phyloP scores from a whole-genome alignment of 805 yeast species.

The Candida patagonica region DNA sequence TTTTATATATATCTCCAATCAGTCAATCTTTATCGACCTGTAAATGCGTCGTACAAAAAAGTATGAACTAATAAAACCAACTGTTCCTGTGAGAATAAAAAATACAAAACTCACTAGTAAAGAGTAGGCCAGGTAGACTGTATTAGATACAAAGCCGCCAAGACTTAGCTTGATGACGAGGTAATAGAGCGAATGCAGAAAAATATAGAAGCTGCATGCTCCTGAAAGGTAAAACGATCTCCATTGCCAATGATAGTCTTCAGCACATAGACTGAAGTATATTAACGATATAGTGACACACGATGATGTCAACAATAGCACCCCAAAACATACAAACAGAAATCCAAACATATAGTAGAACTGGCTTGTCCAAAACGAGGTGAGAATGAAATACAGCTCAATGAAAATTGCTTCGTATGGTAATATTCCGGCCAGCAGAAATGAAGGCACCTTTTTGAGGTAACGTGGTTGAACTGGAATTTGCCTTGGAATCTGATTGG shows the following conservation, averaged over 20 bases:
- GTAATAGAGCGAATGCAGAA: conserved; percentile 65
- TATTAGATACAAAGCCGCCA: conserved; percentile 66
- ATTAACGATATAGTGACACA: conserved; percentile 72
- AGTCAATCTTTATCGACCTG: conserved; percentile 79
- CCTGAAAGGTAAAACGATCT: conserved; percentile 79
- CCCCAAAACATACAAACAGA: conserved; percentile 75
- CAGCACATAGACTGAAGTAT: conserved; percentile 78
- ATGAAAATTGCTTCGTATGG: conserved; percentile 94
- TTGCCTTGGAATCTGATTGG: conserved; percentile 94
- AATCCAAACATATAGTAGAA: conserved; percentile 97
- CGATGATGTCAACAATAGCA: conserved; percentile 73
- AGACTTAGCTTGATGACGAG: conserved; percentile 43
- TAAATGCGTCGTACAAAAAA: conserved; percentile 72
- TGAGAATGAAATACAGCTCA: conserved; percentile 85
- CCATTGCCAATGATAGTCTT: conserved; percentile 98
- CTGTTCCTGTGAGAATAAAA: conserved; percentile 78
- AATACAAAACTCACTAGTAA: conserved; percentile 56
- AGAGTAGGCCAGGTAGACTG: conserved; percentile 78
- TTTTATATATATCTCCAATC: too few relatives aligned
- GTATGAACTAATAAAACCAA: conserved; percentile 72
- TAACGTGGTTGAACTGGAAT: conserved; percentile 88
- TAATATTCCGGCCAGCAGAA: conserved; percentile 77
- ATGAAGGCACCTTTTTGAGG: conserved; percentile 54
- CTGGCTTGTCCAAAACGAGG: conserved; percentile 88
- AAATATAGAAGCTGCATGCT: conserved; percentile 78